phyloP scores from a whole-genome alignment of 352 stramenopile species.

The Pythium phragmiticola region DNA sequence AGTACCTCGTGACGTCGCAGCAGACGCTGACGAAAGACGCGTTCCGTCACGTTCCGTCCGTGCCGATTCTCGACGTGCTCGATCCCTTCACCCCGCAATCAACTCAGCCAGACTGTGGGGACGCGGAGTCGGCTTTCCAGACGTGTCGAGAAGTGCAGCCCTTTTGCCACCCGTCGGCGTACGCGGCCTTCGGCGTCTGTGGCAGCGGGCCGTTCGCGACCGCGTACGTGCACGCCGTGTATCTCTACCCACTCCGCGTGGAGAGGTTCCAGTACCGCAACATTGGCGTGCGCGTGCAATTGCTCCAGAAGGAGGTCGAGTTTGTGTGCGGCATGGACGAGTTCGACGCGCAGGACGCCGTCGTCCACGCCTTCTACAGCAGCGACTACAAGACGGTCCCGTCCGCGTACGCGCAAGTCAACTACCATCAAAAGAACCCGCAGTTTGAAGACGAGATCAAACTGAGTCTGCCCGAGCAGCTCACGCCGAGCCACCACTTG shows the following conservation, averaged over 20 bases:
- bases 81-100: constrained; percentile 20
- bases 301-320: constrained; percentile 51
- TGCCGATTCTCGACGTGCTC: constrained; percentile 18
- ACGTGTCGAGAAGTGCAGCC: constrained; percentile 52
- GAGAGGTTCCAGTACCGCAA: constrained; percentile 74
- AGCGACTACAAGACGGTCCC: constrained; percentile 28
- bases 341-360: constrained; percentile 29
- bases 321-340: constrained; percentile 42
- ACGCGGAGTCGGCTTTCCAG: not conserved
- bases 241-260: constrained; percentile 63
- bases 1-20: constrained; percentile 33
- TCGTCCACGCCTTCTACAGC: constrained; percentile 42
- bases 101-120: not conserved
- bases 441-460: constrained; percentile 81
- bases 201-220: constrained; percentile 54
- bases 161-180: constrained; percentile 45
- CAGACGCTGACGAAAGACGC: constrained; percentile 23
- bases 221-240: constrained; percentile 59
- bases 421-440: constrained; percentile 76
- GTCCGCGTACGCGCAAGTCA: constrained; percentile 50
- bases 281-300: constrained; percentile 58
- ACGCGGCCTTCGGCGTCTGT: constrained; percentile 36
- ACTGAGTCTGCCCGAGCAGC: constrained; percentile 50
- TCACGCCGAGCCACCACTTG: constrained; percentile 53
- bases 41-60: constrained; percentile 4